A percentile compares a stretch with the other conserved stretches of the same genome.
Evolutionary conservation across 2,329 filamentous ascomycete genomes (phyloP).

Genomic region (Plenodomus lindquistii): DNA sequence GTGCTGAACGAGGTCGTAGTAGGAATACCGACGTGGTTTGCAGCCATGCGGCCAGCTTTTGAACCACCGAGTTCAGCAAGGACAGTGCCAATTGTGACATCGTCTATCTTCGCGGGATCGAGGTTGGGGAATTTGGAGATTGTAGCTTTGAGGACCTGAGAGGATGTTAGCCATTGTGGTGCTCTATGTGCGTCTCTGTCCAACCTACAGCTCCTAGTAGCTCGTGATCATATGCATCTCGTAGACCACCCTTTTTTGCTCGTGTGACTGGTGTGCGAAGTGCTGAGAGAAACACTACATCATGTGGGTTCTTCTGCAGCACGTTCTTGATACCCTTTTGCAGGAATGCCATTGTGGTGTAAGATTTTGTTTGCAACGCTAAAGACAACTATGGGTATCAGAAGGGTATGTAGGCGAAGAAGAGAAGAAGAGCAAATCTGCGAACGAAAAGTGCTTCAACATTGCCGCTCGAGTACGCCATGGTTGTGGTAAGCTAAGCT

Average conservation of each 20-base stretch:
- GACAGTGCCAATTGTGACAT: constrained; percentile 85
- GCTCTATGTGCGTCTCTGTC: constrained; percentile 30
- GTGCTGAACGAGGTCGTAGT: constrained; percentile 78
- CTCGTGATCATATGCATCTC: constrained; percentile 89
- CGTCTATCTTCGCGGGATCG: constrained; percentile 70
- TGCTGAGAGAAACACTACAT: constrained; percentile 88
- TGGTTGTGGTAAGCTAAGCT: constrained; percentile 28
- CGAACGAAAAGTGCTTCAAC: neutral
- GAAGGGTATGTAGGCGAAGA: constrained; percentile 3
- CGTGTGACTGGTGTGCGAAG: constrained; percentile 85
- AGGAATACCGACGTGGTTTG: constrained; percentile 80
- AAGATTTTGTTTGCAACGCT: constrained; percentile 15
- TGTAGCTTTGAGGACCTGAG: constrained; percentile 64
- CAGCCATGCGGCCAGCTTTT: constrained; percentile 89
- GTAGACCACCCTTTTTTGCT: constrained; percentile 79
- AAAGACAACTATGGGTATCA: constrained; percentile 10
- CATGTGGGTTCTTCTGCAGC: constrained; percentile 75
- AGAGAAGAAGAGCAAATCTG: constrained; percentile 1
- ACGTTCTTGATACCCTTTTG: constrained; percentile 72
- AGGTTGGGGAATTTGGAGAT: constrained; percentile 73
- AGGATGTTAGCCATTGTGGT: constrained; percentile 29
- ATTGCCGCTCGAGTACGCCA: constrained; percentile 22
- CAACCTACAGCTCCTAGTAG: constrained; percentile 66
- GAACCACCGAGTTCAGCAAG: constrained; percentile 87
- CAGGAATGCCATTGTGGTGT: constrained; percentile 48